phyloP scores from a whole-genome alignment of 192 early-diverging fungal species.

The Entomortierella parvispora region DNA sequence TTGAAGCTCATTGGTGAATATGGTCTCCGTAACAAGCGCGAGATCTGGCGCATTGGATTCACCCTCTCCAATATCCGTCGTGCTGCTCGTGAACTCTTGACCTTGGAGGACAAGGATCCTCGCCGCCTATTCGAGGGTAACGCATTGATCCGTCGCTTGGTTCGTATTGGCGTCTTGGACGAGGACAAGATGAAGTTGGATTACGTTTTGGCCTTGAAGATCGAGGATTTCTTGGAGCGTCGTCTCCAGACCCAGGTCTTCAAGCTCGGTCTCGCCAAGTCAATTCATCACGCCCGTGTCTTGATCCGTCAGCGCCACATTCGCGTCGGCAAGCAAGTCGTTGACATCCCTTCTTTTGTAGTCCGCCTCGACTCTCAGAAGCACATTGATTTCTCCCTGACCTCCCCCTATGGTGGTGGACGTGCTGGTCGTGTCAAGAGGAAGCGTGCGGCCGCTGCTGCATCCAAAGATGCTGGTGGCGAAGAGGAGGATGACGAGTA shows the following conservation, averaged over 20 bases:
- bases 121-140: conserved; percentile 99
- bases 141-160: conserved; percentile 97
- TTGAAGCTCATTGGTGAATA: conserved; percentile 96
- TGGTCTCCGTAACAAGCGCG: conserved; percentile 98
- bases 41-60: conserved; percentile 97
- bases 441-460: conserved; percentile 85
- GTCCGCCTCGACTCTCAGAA: conserved; percentile 77
- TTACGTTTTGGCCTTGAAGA: conserved; percentile 96
- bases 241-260: conserved; percentile 98
- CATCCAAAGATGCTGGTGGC: conserved; percentile 60
- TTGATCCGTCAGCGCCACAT: conserved; percentile 98
- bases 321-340: conserved; percentile 96
- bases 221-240: conserved; percentile 98
- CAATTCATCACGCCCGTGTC: conserved; percentile 98
- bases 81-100: conserved; percentile 99
- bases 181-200: conserved; percentile 98
- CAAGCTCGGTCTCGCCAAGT: conserved; percentile 96
- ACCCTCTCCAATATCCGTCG: conserved; percentile 99
- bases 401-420: conserved; percentile 96
- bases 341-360: conserved; percentile 94
- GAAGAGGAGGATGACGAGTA: conserved; percentile 70
- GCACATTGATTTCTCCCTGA: conserved; percentile 76
- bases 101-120: conserved; percentile 94
- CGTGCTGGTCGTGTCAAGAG: conserved; percentile 97
- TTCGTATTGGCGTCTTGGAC: conserved; percentile 97